Evolutionary conservation across 306 rosid species (phyloP), one percentile per base, ranked within the genome.

Genomic region (Amphicarpaea edgeworthii): DNA sequence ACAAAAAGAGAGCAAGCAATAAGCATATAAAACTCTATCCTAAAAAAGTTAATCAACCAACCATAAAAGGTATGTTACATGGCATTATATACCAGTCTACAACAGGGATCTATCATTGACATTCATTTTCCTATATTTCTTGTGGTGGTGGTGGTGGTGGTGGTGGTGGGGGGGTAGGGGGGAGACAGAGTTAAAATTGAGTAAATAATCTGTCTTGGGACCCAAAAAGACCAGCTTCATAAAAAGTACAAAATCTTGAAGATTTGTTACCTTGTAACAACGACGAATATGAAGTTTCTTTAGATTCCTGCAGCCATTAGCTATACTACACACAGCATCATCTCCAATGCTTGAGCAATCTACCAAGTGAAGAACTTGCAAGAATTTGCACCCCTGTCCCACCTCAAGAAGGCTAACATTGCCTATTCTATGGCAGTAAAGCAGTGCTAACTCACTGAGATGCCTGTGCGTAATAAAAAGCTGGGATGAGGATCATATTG

Each of bases 281-380:
- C 97, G 90, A 12, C 87, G 92, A 81, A 90, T 87, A 53, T 88
- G 92, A 77, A 92, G 93, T 76, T 88, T 92, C 92, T 92, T 90
- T 84, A 92, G 75, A 58, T 76, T 92, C 68, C 69, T 68, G 79
- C 97, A 92, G 72, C 97, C 97, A 57, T 57, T 76, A 32, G 96
- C 97, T 77, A 92, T 86, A 47, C 88, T 74, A 45, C 93, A 87
- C 77, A 92, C 83, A 74, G 88, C 93, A 45, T 86, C 93, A 82
- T 92, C 93, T 64, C 96, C 93, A 49, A 90, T 87, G 73, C 85
- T 78, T 41, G 97, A 85, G 84, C 97, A 92, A 80, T 90, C 96
- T 77, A 90, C 93, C 86, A 92, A 79, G 83, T 88, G 86, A 79
- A 92, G 93, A 65, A 90, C 82, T 79, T 88, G 88, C 86, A 92